These are phyloP conservation scores for Monosporascus sp. DNA, from an alignment of 2,329 filamentous ascomycete genomes.

Conservation along the genomic window DNA sequence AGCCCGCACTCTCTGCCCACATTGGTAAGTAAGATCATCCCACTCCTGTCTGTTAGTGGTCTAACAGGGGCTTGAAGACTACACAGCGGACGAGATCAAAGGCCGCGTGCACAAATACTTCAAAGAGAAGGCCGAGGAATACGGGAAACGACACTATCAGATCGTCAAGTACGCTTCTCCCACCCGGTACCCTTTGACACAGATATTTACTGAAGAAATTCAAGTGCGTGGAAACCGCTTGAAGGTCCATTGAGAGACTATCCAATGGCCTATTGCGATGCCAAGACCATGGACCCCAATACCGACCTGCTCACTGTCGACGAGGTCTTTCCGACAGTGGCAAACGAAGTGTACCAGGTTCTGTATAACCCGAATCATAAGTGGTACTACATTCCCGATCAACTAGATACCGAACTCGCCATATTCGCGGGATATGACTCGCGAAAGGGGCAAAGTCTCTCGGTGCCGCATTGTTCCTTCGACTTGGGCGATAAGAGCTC, in stretches of 20 bases:
- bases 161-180: slow-evolving; percentile 7
- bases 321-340: slow-evolving; percentile 14
- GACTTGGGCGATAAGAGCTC: slow-evolving; percentile 7
- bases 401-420: slow-evolving; percentile 8
- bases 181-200: neutral
- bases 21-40: slow-evolving; percentile 4
- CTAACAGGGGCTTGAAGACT: neutral
- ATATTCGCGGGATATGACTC: slow-evolving; percentile 12
- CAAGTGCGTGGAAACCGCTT: slow-evolving; percentile 14
- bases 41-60: neutral
- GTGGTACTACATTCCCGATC: slow-evolving; percentile 14
- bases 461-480: slow-evolving; percentile 14
- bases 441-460: slow-evolving; percentile 6
- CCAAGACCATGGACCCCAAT: slow-evolving; percentile 6
- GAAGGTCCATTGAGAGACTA: slow-evolving; percentile 11
- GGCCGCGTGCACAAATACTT: slow-evolving; percentile 7
- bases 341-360: slow-evolving; percentile 13
- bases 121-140: slow-evolving; percentile 3
- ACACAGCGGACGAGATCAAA: slow-evolving; percentile 3
- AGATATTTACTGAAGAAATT: neutral
- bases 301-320: slow-evolving; percentile 12
- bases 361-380: slow-evolving; percentile 9
- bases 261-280: slow-evolving; percentile 11
- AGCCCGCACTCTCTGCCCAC: slow-evolving; percentile 9
- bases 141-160: slow-evolving; percentile 3